Base-by-base conservation (phyloP, 2,329 filamentous ascomycete species). In the Berkeleyomyces basicola region DNA sequence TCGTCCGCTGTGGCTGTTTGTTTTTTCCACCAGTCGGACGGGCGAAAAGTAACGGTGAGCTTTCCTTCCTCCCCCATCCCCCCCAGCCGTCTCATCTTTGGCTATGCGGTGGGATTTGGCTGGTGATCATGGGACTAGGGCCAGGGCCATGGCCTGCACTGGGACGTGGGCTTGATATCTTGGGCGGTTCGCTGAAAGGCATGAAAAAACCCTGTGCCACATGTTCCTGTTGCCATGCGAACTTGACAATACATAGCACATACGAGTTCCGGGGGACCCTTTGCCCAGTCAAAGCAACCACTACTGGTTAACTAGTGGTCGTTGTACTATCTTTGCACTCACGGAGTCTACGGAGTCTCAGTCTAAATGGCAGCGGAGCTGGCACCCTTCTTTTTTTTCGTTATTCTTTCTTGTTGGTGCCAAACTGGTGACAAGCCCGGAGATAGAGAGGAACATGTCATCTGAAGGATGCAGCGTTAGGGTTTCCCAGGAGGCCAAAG, bases 31-130 rank as follows among this genome's bases (percentile, higher is more conserved):
- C 51, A 55, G 51, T 55, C n/a, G 39, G 4, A 55, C 33, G 43
- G 16, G 7, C 16, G 11, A 46, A n/a, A 16, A n/a, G 51, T 36
- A 55, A 55, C 51, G 51, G 51, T 55, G 51, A 39, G n/a, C 11
- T 36, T 49, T n/a, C 2, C 46, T 55, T 55, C 14, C 37, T 37
- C 11, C 49, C 36, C 47, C 33, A 16, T 31, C 10, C 36, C n/a
- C 37, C 14, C 51, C 51, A 55, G 51, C 51, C 51, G 51, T 55
- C 51, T 55, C 51, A 55, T 55, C 33, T 55, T 55, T 55, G 23
- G 23, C 23, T 55, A 14, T 36, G 0, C 33, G 39, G 31, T 39
- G 51, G 6, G 51, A 55, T 39, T 39, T 55, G 51, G n/a, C 9
- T 55, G 36, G 51, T 37, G 51, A 55, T 55, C 51, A 55, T 55